Evolutionary conservation across 2,329 filamentous ascomycete species (phyloP).

Genomic region (Fusarium nygamai): DNA sequence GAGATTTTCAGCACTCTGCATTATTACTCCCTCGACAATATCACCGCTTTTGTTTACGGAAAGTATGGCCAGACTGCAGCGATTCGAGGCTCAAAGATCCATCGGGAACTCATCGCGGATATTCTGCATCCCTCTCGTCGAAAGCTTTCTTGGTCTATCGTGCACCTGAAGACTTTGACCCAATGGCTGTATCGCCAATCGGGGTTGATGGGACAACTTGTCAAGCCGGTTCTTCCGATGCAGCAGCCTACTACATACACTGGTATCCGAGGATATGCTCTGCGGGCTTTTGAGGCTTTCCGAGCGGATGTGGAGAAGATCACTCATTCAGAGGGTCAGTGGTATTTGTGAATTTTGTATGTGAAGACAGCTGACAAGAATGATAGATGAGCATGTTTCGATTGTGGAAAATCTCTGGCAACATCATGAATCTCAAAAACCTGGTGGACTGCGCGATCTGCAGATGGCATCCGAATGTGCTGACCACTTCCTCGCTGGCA

Average conservation of each 20-base stretch:
- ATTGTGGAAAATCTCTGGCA: conserved; percentile 53
- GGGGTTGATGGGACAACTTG: neutral
- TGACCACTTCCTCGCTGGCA: conserved; percentile 63
- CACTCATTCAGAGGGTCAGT: neutral
- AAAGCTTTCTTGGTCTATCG: conserved; percentile 26
- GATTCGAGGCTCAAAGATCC: conserved; percentile 9
- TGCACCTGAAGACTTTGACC: conserved; percentile 13
- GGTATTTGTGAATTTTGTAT: rapidly evolving
- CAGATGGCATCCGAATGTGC: conserved; percentile 63
- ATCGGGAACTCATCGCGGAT: conserved; percentile 20
- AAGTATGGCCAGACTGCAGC: conserved; percentile 28
- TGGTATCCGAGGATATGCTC: conserved; percentile 17
- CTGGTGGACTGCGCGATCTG: conserved; percentile 49
- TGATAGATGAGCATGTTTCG: conserved; percentile 32
- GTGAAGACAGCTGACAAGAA: rapidly evolving
- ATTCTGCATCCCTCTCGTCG: conserved; percentile 32
- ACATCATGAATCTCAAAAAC: conserved; percentile 42
- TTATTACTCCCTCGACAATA: conserved; percentile 32
- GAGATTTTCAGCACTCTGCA: conserved; percentile 33
- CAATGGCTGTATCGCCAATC: conserved; percentile 30
- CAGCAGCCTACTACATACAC: conserved; percentile 34
- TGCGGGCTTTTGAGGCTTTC: conserved; percentile 20
- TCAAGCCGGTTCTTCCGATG: conserved; percentile 26
- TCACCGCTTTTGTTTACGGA: conserved; percentile 27
- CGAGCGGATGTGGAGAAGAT: neutral